Evolutionary conservation across 495 filamentous ascomycete genomes (phyloP).

Genomic region (Hypoxylon fuscum): DNA sequence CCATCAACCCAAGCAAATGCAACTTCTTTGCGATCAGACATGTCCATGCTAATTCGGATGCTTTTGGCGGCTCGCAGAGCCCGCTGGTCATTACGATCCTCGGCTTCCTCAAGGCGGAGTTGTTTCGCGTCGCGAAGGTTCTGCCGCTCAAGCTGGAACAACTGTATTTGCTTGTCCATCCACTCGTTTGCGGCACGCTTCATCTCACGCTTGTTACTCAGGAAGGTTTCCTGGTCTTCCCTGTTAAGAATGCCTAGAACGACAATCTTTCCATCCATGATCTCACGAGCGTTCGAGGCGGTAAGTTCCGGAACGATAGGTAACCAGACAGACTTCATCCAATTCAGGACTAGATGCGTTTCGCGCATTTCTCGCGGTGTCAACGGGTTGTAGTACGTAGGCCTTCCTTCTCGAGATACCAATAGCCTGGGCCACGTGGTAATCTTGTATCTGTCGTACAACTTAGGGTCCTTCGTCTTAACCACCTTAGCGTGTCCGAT

Average conservation of each 20-base stretch:
- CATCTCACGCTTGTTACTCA: conserved; percentile 81
- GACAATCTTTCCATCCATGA: conserved; percentile 93
- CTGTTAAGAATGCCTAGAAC: conserved; percentile 90
- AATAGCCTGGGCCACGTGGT: conserved; percentile 92
- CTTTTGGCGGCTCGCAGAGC: conserved; percentile 88
- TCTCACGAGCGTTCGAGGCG: conserved; percentile 86
- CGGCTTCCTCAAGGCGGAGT: conserved; percentile 92
- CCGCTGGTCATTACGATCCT: conserved; percentile 90
- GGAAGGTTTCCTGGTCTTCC: conserved; percentile 80
- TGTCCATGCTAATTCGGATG: conserved; percentile 88
- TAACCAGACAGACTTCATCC: conserved; percentile 97
- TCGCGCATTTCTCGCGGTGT: conserved; percentile 92
- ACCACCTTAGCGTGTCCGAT: conserved; percentile 92
- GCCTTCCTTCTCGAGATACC: conserved; percentile 86
- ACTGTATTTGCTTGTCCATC: conserved; percentile 93
- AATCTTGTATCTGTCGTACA: conserved; percentile 88
- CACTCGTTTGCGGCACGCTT: conserved; percentile 96
- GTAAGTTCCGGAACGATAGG: conserved; percentile 97
- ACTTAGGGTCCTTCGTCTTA: conserved; percentile 77
- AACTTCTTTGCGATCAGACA: conserved; percentile 86
- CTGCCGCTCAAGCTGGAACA: conserved; percentile 89
- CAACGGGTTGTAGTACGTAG: conserved; percentile 86
- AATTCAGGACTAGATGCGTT: conserved; percentile 76
- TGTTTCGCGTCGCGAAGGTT: conserved; percentile 95
- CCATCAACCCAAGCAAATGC: conserved; percentile 99